A percentile compares a stretch with the other conserved stretches of the same genome.
phyloP scores from a whole-genome alignment of 2,329 filamentous ascomycete genomes.

The Hysterium pulicare region DNA sequence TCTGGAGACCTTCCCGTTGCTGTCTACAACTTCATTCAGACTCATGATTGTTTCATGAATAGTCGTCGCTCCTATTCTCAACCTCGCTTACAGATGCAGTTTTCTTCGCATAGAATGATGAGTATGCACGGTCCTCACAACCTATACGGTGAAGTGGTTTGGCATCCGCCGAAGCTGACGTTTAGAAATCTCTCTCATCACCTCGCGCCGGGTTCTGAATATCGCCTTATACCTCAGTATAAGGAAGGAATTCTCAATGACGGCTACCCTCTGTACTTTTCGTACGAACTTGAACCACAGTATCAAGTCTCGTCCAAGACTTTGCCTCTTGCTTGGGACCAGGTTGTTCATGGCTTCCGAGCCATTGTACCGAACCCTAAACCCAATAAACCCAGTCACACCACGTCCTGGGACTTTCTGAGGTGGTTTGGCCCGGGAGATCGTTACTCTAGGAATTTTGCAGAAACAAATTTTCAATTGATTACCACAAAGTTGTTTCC shows the following conservation, averaged over 20 bases:
- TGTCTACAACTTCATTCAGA: slow-evolving; percentile 29
- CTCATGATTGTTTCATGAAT: slow-evolving; percentile 30
- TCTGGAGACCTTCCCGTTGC: slow-evolving; percentile 21
- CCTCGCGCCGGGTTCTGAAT: slow-evolving; percentile 14
- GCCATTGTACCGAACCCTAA: slow-evolving; percentile 12
- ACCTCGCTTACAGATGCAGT: slow-evolving; percentile 14
- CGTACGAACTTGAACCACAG: slow-evolving; percentile 4
- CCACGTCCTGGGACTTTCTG: too few species aligned
- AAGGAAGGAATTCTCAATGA: slow-evolving; percentile 5
- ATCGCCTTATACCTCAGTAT: slow-evolving; percentile 19
- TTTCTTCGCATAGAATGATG: slow-evolving; percentile 8
- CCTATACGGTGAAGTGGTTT: too few species aligned
- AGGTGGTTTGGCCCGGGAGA: too few species aligned
- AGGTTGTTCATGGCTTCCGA: slow-evolving; percentile 16
- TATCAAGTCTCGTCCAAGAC: slow-evolving; percentile 11
- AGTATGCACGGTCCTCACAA: too few species aligned
- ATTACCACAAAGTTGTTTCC: slow-evolving; percentile 29
- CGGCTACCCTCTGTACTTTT: background rate
- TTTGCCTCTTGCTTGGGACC: slow-evolving; percentile 22
- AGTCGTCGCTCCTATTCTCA: slow-evolving; percentile 8
- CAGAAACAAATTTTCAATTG: too few species aligned
- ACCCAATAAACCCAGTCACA: background rate
- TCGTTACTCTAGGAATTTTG: background rate
- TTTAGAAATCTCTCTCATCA: slow-evolving; percentile 15
- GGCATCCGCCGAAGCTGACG: slow-evolving; percentile 18